A percentile compares a stretch with the other conserved stretches of the same genome.
These are phyloP conservation scores for Dictyostelium discoideum DNA, from an alignment of 78 protist species.

Conservation along the genomic window DNA sequence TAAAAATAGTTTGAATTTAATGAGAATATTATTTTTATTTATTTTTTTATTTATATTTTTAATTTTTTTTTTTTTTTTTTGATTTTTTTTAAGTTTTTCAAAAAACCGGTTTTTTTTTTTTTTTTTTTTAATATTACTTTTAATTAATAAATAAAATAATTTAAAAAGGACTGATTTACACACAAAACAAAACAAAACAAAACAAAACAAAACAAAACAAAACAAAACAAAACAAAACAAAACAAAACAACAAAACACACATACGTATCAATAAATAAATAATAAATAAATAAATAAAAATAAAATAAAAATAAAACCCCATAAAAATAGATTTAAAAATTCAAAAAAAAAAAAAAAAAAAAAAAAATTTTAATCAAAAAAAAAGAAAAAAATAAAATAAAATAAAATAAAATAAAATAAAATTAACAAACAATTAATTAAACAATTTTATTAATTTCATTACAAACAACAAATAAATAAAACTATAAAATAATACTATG, in stretches of 20 bases:
- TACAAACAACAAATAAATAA: neutral
- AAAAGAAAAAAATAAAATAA: neutral
- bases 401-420: neutral
- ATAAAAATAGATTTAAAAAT: neutral
- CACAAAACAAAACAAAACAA: too few species aligned
- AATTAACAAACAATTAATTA: neutral
- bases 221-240: neutral
- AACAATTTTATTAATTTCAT: neutral
- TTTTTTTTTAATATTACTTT: neutral
- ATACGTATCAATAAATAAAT: neutral
- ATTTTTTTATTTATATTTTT: too few species aligned
- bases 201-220: too few species aligned
- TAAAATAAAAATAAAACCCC: neutral
- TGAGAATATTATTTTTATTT: neutral
- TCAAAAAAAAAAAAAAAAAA: neutral
- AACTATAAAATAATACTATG: neutral
- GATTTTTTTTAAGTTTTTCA: neutral
- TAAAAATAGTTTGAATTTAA: neutral
- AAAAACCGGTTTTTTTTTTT: neutral
- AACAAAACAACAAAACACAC: neutral
- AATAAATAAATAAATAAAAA: too few species aligned
- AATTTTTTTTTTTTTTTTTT: too few species aligned
- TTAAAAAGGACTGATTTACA: too few species aligned
- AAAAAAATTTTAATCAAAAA: too few species aligned
- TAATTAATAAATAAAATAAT: too few species aligned